Percentiles rank a stretch among this genome's conserved stretches.
Evolutionary conservation across 202 grass and related monocot species (phyloP).

Genomic region (Carex sylvatica): DNA sequence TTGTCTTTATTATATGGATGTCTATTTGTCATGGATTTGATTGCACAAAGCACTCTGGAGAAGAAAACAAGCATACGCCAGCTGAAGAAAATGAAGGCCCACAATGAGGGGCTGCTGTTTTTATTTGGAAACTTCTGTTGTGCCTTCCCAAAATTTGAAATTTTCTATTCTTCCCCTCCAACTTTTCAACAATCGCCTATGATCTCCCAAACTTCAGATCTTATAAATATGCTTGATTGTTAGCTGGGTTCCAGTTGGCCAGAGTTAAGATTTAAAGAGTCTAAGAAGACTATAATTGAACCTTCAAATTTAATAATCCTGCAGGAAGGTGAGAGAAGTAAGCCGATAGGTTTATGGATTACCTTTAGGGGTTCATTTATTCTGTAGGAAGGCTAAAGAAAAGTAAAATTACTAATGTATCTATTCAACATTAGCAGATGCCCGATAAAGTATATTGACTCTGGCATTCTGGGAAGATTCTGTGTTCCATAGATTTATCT

Average conservation of each 20-base stretch:
- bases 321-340: neutral
- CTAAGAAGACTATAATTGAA: neutral
- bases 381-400: neutral
- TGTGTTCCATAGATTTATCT: neutral
- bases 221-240: slow-evolving; percentile 11
- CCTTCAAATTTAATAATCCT: neutral
- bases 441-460: neutral
- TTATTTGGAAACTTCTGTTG: neutral
- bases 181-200: neutral
- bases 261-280: neutral
- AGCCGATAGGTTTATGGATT: no score
- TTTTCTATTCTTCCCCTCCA: neutral
- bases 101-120: slow-evolving; percentile 3
- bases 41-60: slow-evolving; percentile 80
- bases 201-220: neutral
- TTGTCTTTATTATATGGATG: slow-evolving; percentile 80
- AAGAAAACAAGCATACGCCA: slow-evolving; percentile 22
- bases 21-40: slow-evolving; percentile 91
- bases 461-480: neutral
- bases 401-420: no score
- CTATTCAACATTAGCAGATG: neutral
- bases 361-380: neutral
- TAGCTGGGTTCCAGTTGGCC: neutral
- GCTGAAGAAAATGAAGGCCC: slow-evolving; percentile 18
- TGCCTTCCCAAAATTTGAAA: neutral